Evolutionary conservation across 2,329 filamentous ascomycete genomes (phyloP).

Genomic region (Calonectria leucothoes): DNA sequence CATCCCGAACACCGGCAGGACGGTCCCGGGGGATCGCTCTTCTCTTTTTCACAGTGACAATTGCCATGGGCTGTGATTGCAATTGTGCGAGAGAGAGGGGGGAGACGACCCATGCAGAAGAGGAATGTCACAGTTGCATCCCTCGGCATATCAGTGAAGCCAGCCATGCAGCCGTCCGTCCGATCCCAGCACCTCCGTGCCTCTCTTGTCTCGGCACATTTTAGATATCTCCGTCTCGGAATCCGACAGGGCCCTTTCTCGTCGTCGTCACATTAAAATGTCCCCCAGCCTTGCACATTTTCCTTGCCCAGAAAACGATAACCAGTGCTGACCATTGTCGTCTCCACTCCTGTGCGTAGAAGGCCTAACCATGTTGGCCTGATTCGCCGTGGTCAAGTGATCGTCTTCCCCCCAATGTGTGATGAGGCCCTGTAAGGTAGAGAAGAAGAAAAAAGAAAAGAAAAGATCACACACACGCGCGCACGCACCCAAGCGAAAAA

Average conservation of each 20-base stretch:
- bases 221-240: conserved; percentile 8
- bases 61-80: not conserved
- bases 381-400: conserved; percentile 6
- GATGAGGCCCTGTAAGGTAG: no score
- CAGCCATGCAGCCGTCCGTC: not conserved
- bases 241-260: not conserved
- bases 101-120: not conserved
- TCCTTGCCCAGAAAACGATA: not conserved
- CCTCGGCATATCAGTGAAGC: not conserved
- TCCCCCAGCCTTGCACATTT: not conserved
- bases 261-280: not conserved
- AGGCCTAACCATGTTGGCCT: not conserved
- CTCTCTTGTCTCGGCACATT: conserved; percentile 4
- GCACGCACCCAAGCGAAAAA: not conserved
- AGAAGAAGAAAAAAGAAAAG: not conserved
- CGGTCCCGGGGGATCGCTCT: conserved; percentile 5
- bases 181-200: not conserved
- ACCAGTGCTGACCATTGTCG: not conserved
- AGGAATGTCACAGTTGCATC: not conserved
- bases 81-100: no score
- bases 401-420: not conserved
- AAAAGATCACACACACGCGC: no score
- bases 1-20: conserved; percentile 8
- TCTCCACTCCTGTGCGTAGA: not conserved
- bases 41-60: not conserved